Percentiles rank a stretch among this genome's conserved stretches.
Conservation (phyloP, 805 yeast species). For the Candida stauntonica region DNA sequence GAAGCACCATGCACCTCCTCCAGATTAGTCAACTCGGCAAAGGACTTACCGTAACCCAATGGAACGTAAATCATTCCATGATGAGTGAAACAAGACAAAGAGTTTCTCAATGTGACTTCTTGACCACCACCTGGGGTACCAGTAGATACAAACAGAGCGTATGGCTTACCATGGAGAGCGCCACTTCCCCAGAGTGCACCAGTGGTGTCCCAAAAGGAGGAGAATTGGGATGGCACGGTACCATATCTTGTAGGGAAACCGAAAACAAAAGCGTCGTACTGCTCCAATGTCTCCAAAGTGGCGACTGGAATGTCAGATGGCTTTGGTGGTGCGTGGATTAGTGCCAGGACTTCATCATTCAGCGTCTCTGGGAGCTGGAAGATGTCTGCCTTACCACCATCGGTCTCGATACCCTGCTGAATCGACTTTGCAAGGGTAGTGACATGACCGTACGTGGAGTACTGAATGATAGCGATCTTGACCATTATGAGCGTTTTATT, state of each 20-base stretch:
- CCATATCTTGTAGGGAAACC: slow-evolving; percentile 90
- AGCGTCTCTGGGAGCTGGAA: slow-evolving; percentile 78
- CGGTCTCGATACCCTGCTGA: slow-evolving; percentile 61
- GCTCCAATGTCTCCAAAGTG: slow-evolving; percentile 48
- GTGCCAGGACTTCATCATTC: slow-evolving; percentile 48
- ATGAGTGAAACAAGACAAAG: slow-evolving; percentile 57
- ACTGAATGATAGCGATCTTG: slow-evolving; percentile 39
- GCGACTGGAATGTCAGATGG: slow-evolving; percentile 62
- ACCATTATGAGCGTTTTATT: slow-evolving; percentile 5
- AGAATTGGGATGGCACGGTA: slow-evolving; percentile 69
- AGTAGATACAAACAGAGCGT: slow-evolving; percentile 66
- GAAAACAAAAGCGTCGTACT: slow-evolving; percentile 76
- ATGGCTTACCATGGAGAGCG: slow-evolving; percentile 64
- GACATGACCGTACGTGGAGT: slow-evolving; percentile 79
- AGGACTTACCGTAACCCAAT: slow-evolving; percentile 60
- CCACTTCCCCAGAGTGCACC: slow-evolving; percentile 75
- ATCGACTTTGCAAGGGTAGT: slow-evolving; percentile 61
- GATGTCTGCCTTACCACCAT: slow-evolving; percentile 66
- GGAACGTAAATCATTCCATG: slow-evolving; percentile 78
- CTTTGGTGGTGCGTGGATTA: slow-evolving; percentile 62
- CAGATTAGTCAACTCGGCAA: slow-evolving; percentile 49
- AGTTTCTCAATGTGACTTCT: slow-evolving; percentile 58
- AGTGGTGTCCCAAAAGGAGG: slow-evolving; percentile 68
- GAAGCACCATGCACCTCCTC: slow-evolving; percentile 75
- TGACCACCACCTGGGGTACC: slow-evolving; percentile 77